Conservation (phyloP, 192 early-diverging fungal genomes). For the Coemansia reversa region DNA sequence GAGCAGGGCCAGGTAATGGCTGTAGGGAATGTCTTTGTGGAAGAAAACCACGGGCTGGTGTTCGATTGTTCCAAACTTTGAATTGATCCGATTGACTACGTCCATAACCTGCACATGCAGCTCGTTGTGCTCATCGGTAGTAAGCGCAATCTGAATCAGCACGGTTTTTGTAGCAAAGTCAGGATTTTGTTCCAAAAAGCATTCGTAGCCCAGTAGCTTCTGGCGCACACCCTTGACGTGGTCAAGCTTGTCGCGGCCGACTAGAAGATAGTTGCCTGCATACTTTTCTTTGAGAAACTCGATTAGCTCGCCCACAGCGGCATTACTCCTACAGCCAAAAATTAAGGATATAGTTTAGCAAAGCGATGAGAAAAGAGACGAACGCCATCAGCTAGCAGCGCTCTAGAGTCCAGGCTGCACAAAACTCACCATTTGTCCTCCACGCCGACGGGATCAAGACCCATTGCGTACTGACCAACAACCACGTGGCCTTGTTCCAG, state of each 20-base stretch:
- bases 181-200: constrained; percentile 80
- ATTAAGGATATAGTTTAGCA: not conserved
- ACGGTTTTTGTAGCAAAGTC: constrained; percentile 92
- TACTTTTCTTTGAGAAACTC: constrained; percentile 80
- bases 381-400: not conserved
- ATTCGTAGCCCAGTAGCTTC: constrained; percentile 90
- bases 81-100: constrained; percentile 90
- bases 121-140: constrained; percentile 90
- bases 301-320: constrained; percentile 74
- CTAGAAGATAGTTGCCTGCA: constrained; percentile 88
- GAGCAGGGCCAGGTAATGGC: constrained; percentile 88
- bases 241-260: constrained; percentile 95
- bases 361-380: not conserved
- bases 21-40: constrained; percentile 89
- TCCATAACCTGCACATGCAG: constrained; percentile 82
- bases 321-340: constrained; percentile 42
- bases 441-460: constrained; percentile 78
- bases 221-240: constrained; percentile 94
- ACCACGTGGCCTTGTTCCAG: constrained; percentile 75
- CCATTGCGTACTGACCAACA: constrained; percentile 95
- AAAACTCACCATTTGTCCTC: constrained; percentile 59
- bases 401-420: not conserved
- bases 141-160: constrained; percentile 90
- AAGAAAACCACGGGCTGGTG: constrained; percentile 88
- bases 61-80: constrained; percentile 84